Base-by-base conservation (phyloP, 164 flowering plant genomes). In the Tetrastigma voinierianum region DNA sequence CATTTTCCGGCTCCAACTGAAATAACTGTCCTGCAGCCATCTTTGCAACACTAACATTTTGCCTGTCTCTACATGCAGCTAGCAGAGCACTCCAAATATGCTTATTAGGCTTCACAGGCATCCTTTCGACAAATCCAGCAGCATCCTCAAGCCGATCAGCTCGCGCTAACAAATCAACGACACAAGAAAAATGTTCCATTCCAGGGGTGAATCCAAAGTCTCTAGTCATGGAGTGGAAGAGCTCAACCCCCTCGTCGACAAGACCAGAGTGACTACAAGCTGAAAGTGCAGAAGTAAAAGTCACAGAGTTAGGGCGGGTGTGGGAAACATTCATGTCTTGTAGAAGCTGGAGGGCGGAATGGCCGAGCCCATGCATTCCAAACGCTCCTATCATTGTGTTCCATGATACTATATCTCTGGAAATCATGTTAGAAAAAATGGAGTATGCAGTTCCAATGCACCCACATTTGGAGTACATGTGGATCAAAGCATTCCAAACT, bases 241-340 rank as follows among this genome's bases (percentile, higher is more conserved):
- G 57, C n/a, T 80, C 46, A 1, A 83, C 65, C 49, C 84, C 90
- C 53, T 84, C 84, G 51, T 81, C 78, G 21, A 83, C 76, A 25
- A 84, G 78, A 65, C 90, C 90, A n/a, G 87, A 78, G 67, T 86
- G 88, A 73, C 79, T 83, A 71, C 88, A 86, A 64, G 88, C 87
- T 7, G 90, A 75, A 2, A 86, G 76, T 5, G 70, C 77, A 21
- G 81, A 78, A 44, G 83, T 84, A 49, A 84, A 80, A 17, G 88
- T 86, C 51, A 75, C 74, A 6, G 73, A 68, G 62, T 83, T 76
- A 9, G 87, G 90, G 51, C 57, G 46, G 61, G 68, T 9, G 16
- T 78, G 75, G 17, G 79, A 79, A 19, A 49, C 56, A 21, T 58
- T 70, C 87, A 84, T 81, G 54, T 80, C 71, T 52, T 68, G 65